A percentile compares a stretch with the other conserved stretches of the same genome.
Conservation (phyloP, 208 protist species). For the Trypanosoma cruzi region DNA sequence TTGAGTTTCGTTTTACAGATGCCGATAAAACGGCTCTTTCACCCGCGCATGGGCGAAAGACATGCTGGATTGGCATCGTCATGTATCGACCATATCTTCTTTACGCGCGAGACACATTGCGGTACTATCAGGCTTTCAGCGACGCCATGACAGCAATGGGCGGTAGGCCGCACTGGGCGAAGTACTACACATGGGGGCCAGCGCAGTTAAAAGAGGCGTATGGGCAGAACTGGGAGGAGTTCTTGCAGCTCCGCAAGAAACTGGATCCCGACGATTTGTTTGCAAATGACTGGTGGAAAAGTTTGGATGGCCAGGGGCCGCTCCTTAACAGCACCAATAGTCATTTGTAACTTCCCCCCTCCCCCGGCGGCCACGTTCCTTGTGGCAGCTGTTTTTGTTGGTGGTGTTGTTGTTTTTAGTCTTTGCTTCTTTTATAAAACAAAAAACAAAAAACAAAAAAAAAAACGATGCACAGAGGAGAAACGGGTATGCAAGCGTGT, state of each 20-base stretch:
- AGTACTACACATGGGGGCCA: constrained; percentile 71
- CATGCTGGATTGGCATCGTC: constrained; percentile 87
- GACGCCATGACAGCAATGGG: constrained; percentile 59
- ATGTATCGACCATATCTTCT: constrained; percentile 72
- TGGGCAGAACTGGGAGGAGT: constrained; percentile 59
- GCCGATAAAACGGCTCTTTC: constrained; percentile 60
- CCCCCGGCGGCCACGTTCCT: no score
- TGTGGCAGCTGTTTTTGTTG: not conserved
- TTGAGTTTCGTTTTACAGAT: constrained; percentile 82
- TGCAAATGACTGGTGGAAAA: constrained; percentile 70
- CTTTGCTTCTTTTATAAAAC: not conserved
- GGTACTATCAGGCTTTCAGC: constrained; percentile 67
- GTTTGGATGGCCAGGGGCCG: constrained; percentile 34
- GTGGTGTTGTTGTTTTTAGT: not conserved
- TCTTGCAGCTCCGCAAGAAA: constrained; percentile 45
- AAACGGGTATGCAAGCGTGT: no score
- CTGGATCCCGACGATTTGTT: constrained; percentile 68
- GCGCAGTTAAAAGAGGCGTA: constrained; percentile 44
- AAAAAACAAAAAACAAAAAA: no score
- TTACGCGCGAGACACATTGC: constrained; percentile 59
- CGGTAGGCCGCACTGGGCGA: constrained; percentile 83
- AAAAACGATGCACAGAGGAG: no score
- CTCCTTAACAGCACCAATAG: constrained; percentile 29
- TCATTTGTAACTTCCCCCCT: constrained; percentile 27
- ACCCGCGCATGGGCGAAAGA: constrained; percentile 51